phyloP scores from a whole-genome alignment of 495 filamentous ascomycete species.

The Aspergillus cavernicola region DNA sequence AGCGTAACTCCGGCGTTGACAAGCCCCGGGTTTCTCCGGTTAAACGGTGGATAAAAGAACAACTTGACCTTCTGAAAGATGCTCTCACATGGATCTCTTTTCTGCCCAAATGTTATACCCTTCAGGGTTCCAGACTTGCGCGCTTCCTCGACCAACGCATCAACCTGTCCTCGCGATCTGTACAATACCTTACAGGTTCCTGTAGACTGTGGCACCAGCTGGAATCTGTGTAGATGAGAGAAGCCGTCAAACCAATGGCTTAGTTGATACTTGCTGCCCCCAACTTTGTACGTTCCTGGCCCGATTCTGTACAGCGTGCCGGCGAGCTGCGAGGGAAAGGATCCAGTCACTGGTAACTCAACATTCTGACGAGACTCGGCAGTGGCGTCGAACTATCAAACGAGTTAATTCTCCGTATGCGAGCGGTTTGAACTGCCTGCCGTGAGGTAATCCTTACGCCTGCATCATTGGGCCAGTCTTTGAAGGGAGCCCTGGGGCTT shows the following conservation, averaged over 20 bases:
- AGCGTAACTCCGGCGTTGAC: conserved; percentile 13
- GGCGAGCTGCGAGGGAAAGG: conserved; percentile 8
- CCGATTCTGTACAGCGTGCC: conserved; percentile 13
- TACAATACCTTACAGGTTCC: conserved; percentile 12
- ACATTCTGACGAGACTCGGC: neutral
- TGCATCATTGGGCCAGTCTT: conserved; percentile 14
- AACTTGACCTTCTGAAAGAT: conserved; percentile 16
- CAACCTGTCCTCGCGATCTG: conserved; percentile 15
- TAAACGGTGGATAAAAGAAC: neutral
- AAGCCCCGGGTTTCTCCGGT: neutral
- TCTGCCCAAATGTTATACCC: conserved; percentile 15
- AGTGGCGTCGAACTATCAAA: conserved; percentile 6
- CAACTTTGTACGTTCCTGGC: conserved; percentile 9
- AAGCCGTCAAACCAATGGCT: conserved; percentile 20
- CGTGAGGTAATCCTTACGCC: conserved; percentile 3
- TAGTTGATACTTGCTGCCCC: neutral
- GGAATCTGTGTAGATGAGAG: conserved; percentile 4
- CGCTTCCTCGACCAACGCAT: conserved; percentile 13
- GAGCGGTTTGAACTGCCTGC: too few relatives aligned
- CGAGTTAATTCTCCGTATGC: too few relatives aligned
- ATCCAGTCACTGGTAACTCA: conserved; percentile 8
- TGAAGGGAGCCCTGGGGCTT: conserved; percentile 6
- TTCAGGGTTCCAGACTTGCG: conserved; percentile 4
- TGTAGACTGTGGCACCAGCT: conserved; percentile 5
- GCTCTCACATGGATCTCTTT: conserved; percentile 13